phyloP scores from a whole-genome alignment of 257 asterid species.

The Linaria vulgaris region DNA sequence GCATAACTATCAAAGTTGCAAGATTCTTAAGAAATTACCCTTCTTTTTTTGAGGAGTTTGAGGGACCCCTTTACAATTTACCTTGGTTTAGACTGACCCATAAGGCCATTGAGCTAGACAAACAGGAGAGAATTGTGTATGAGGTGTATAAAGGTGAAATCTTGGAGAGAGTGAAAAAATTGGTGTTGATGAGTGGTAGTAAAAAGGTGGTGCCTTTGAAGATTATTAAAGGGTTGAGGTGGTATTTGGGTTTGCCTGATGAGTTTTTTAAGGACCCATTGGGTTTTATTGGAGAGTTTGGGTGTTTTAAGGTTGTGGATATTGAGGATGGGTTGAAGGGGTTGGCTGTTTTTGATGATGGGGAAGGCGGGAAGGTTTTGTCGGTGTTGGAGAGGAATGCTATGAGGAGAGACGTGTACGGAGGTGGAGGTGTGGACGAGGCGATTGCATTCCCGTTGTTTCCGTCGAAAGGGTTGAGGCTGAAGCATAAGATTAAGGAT shows the following conservation, averaged over 20 bases:
- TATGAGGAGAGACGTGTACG: constrained; percentile 48
- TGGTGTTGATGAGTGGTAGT: constrained; percentile 68
- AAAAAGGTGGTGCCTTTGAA: constrained; percentile 65
- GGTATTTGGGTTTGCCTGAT: constrained; percentile 82
- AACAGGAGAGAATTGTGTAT: constrained; percentile 59
- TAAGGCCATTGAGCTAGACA: constrained; percentile 65
- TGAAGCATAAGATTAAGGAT: constrained; percentile 66
- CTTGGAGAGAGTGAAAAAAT: constrained; percentile 58
- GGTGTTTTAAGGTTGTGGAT: constrained; percentile 51
- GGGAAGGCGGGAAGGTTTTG: constrained; percentile 28
- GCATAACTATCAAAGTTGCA: constrained; percentile 56
- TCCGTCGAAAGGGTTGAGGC: constrained; percentile 78
- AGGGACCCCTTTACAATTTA: constrained; percentile 59
- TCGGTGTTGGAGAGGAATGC: constrained; percentile 67
- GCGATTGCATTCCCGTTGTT: constrained; percentile 64
- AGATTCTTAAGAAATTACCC: constrained; percentile 80
- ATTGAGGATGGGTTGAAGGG: constrained; percentile 74
- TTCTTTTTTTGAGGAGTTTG: constrained; percentile 81
- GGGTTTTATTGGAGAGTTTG: constrained; percentile 35
- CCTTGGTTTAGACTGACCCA: constrained; percentile 86
- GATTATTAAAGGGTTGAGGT: constrained; percentile 60
- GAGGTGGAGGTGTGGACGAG: constrained; percentile 51
- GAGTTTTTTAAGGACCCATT: constrained; percentile 56
- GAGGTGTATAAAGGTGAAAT: constrained; percentile 51
- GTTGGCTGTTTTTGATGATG: constrained; percentile 43